phyloP scores from a whole-genome alignment of 768 basidiomycete species.

The Pholiota microspora region DNA sequence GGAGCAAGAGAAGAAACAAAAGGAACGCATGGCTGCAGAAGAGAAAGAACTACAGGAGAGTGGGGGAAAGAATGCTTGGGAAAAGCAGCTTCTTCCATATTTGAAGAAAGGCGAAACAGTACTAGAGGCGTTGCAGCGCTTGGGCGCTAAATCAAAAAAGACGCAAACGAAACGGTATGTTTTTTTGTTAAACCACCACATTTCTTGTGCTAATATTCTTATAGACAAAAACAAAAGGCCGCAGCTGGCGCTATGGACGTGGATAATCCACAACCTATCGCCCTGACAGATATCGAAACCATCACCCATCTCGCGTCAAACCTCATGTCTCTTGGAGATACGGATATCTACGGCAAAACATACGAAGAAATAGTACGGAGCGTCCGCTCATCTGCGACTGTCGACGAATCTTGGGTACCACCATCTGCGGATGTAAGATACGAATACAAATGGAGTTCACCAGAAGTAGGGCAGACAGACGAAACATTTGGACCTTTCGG shows the following conservation, averaged over 20 bases:
- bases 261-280: conserved; percentile 39
- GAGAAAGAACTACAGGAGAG: conserved; percentile 69
- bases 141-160: conserved; percentile 61
- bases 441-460: conserved; percentile 79
- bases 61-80: conserved; percentile 62
- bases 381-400: conserved; percentile 69
- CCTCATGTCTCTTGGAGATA: conserved; percentile 83
- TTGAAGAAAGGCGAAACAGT: conserved; percentile 91
- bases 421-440: conserved; percentile 74
- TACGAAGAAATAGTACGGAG: conserved; percentile 82
- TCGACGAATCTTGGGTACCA: conserved; percentile 69
- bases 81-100: conserved; percentile 66
- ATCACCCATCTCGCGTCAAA: conserved; percentile 88
- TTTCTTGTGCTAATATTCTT: no score
- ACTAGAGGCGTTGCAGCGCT: conserved; percentile 81
- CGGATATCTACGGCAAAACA: conserved; percentile 82
- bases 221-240: conserved; percentile 28
- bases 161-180: conserved; percentile 30
- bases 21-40: conserved; percentile 66
- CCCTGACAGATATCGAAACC: conserved; percentile 63
- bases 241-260: conserved; percentile 41
- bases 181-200: no score
- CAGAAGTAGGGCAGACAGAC: conserved; percentile 41
- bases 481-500: conserved; percentile 78
- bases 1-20: conserved; percentile 70